Percentiles rank a stretch among this genome's conserved stretches.
Evolutionary conservation across 345 rosid genomes (phyloP).

Genomic region (Linum trigynum): DNA sequence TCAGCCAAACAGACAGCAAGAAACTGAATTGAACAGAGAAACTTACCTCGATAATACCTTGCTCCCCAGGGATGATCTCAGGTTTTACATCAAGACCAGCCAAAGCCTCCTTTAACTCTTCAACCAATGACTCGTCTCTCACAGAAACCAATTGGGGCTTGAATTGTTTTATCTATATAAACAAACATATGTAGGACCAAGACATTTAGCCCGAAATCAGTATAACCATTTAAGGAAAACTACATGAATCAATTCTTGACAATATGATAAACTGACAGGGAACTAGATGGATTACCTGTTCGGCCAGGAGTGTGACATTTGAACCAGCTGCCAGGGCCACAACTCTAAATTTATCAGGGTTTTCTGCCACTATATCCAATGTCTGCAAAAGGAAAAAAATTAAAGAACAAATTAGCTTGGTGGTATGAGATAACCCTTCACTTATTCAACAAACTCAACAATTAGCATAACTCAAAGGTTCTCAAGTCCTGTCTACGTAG

Average conservation of each 20-base stretch:
- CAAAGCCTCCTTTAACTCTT: constrained; percentile 79
- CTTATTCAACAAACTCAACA: not conserved
- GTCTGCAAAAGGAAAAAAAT: constrained; percentile 44
- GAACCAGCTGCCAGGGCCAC: constrained; percentile 98
- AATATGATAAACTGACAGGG: not conserved
- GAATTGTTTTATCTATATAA: constrained; percentile 67
- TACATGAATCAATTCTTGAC: not conserved
- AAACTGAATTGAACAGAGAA: constrained; percentile 11
- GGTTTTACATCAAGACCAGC: constrained; percentile 68
- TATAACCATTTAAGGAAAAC: not conserved
- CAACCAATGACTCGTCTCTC: constrained; percentile 58
- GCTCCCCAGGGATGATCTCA: constrained; percentile 91
- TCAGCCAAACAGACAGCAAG: constrained; percentile 8
- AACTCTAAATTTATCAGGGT: constrained; percentile 77
- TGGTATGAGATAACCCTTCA: too few relatives aligned
- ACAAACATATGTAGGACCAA: constrained; percentile 9
- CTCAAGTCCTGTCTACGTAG: not conserved
- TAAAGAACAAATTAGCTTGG: too few relatives aligned
- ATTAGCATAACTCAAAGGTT: not conserved
- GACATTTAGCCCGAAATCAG: not conserved
- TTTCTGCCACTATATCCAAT: constrained; percentile 78
- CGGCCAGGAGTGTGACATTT: constrained; percentile 83
- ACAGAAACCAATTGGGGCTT: constrained; percentile 81
- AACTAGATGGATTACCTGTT: constrained; percentile 47
- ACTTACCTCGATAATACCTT: constrained; percentile 73